A percentile compares a stretch with the other conserved stretches of the same genome.
Evolutionary conservation across 1,284 basidiomycete species (phyloP).

Genomic region (Stygiomarasmius scandens): DNA sequence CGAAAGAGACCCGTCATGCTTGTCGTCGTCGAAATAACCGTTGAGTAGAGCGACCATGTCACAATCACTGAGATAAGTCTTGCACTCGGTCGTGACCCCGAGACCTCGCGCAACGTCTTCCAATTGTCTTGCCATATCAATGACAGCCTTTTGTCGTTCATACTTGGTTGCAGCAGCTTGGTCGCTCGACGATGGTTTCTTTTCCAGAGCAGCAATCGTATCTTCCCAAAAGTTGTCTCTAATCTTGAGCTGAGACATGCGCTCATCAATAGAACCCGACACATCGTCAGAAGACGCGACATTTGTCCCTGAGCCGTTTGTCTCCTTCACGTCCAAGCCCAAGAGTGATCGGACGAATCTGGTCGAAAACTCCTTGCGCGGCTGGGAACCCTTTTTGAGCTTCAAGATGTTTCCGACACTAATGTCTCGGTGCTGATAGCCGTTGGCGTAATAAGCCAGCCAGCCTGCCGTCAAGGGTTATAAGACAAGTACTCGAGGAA

Average conservation of each 20-base stretch:
- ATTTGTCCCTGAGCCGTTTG: too few species aligned
- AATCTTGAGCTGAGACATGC: too few species aligned
- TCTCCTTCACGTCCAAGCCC: too few species aligned
- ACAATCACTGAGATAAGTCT: slow-evolving; percentile 9
- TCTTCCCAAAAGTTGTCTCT: too few species aligned
- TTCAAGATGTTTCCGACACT: slow-evolving; percentile 13
- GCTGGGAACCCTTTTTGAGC: neutral
- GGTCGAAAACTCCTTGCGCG: neutral
- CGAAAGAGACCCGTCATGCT: neutral
- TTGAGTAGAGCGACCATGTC: slow-evolving; percentile 10
- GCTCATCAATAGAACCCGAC: too few species aligned
- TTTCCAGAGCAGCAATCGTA: too few species aligned
- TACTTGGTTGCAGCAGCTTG: too few species aligned
- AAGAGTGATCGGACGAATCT: too few species aligned
- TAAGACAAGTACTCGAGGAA: neutral
- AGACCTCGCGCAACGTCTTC: neutral
- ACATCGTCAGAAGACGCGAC: too few species aligned
- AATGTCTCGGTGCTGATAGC: slow-evolving; percentile 13
- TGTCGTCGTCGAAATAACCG: slow-evolving; percentile 4
- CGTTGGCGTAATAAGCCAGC: slow-evolving; percentile 2
- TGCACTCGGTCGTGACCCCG: neutral
- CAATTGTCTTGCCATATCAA: neutral
- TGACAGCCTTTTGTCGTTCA: too few species aligned
- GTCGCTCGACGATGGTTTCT: too few species aligned
- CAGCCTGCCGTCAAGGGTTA: neutral